Evolutionary conservation across 2,329 filamentous ascomycete species (phyloP).

Genomic region (Ceratocystis albifundus): DNA sequence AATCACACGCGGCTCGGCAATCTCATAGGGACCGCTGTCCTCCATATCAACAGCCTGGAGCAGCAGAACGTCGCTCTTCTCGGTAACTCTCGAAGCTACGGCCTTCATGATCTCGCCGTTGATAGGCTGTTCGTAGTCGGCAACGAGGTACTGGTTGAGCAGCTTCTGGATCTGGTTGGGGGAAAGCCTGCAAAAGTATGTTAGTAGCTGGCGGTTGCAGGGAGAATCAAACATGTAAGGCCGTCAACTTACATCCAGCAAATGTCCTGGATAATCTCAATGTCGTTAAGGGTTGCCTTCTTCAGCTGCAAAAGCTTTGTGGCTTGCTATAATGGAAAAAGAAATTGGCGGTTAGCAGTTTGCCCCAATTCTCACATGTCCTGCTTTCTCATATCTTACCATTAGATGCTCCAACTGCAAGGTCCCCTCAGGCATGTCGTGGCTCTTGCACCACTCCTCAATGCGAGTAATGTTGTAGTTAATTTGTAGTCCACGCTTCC

Average conservation of each 20-base stretch:
- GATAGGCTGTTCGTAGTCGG: conserved; percentile 98
- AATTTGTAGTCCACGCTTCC: conserved; percentile 98
- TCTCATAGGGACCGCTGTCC: conserved; percentile 95
- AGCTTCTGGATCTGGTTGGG: conserved; percentile 99
- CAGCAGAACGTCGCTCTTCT: conserved; percentile 94
- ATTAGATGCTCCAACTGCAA: conserved; percentile 96
- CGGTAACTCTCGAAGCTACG: conserved; percentile 88
- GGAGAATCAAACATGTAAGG: not conserved
- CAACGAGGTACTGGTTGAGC: conserved; percentile 94
- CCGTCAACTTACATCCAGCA: conserved; percentile 82
- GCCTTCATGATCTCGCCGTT: conserved; percentile 99
- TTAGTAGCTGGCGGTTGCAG: conserved; percentile 18
- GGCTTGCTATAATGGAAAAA: conserved; percentile 55
- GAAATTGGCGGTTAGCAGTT: not conserved
- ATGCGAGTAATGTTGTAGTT: conserved; percentile 99
- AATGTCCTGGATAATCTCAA: conserved; percentile 99
- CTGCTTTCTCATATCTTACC: conserved; percentile 39
- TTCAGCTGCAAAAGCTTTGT: conserved; percentile 97
- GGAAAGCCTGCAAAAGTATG: conserved; percentile 54
- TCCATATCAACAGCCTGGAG: conserved; percentile 97
- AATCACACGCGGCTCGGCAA: conserved; percentile 90
- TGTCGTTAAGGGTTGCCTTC: conserved; percentile 97
- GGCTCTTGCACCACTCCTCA: conserved; percentile 99
- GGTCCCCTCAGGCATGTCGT: conserved; percentile 97
- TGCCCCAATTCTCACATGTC: not conserved